A percentile compares a stretch with the other conserved stretches of the same genome.
Conservation (phyloP, 2,329 filamentous ascomycete genomes). For the Biscogniauxia marginata region DNA sequence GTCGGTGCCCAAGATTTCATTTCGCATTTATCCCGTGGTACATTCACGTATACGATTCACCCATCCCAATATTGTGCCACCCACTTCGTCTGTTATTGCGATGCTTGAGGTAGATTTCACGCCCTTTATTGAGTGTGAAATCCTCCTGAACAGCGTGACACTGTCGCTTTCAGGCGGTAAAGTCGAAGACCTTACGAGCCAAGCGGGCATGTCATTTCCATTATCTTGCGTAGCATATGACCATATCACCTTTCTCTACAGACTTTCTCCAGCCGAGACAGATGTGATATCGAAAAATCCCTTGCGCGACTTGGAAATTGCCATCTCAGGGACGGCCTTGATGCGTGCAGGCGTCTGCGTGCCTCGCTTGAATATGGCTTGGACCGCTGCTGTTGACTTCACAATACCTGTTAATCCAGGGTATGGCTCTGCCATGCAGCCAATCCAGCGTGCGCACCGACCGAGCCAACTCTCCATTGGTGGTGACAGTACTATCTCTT, state of each 20-base stretch:
- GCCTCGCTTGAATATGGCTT: conserved; percentile 62
- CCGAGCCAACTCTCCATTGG: conserved; percentile 65
- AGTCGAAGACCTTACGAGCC: conserved; percentile 56
- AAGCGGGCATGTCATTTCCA: conserved; percentile 52
- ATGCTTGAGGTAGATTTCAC: conserved; percentile 75
- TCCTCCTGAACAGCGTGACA: conserved; percentile 59
- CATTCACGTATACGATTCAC: conserved; percentile 74
- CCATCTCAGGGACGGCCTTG: conserved; percentile 59
- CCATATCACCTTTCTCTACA: conserved; percentile 73
- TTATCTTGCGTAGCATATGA: conserved; percentile 68
- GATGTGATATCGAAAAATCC: conserved; percentile 46
- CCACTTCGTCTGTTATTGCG: conserved; percentile 62
- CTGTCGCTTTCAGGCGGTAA: conserved; percentile 57
- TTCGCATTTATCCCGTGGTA: conserved; percentile 66
- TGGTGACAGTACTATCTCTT: conserved; percentile 52
- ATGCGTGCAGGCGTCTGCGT: conserved; percentile 56
- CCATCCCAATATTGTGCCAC: conserved; percentile 56
- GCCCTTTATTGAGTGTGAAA: conserved; percentile 64
- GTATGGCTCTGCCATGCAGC: conserved; percentile 55
- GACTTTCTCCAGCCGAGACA: conserved; percentile 53
- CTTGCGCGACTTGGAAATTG: conserved; percentile 55
- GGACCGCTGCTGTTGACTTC: conserved; percentile 70
- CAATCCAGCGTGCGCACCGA: conserved; percentile 61
- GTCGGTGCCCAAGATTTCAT: conserved; percentile 59
- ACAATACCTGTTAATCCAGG: conserved; percentile 63